Percentiles rank a stretch among this genome's conserved stretches.
phyloP scores from a whole-genome alignment of 2,329 filamentous ascomycete species.

The Fusarium citri region DNA sequence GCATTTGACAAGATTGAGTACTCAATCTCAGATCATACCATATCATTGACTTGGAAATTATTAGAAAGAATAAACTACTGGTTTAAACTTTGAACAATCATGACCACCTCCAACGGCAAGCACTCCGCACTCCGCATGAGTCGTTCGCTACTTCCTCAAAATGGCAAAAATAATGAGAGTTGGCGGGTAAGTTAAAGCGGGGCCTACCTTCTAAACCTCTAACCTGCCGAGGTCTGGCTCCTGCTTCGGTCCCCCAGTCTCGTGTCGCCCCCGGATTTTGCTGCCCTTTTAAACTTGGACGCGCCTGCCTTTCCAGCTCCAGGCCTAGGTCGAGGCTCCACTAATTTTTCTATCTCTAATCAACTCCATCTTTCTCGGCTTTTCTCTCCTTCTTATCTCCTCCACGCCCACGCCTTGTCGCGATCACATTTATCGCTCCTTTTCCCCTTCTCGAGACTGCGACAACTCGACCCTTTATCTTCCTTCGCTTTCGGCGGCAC shows the following conservation, averaged over 20 bases:
- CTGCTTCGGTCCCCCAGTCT: constrained; percentile 29
- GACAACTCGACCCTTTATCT: neutral
- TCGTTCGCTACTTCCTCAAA: constrained; percentile 12
- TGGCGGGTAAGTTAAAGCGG: neutral
- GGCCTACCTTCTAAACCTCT: constrained; percentile 5
- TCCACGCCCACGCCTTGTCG: constrained; percentile 17
- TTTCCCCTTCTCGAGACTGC: neutral
- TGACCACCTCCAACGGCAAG: constrained; percentile 1
- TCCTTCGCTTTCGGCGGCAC: constrained; percentile 5
- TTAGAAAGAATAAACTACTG: neutral
- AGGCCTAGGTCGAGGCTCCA: constrained; percentile 20
- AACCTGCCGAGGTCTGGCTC: constrained; percentile 42
- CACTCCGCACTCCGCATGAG: neutral
- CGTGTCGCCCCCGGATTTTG: constrained; percentile 46
- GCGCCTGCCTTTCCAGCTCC: constrained; percentile 9
- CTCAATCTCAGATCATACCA: neutral
- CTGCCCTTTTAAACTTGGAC: constrained; percentile 37
- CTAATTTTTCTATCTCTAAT: constrained; percentile 31
- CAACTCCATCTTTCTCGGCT: constrained; percentile 36
- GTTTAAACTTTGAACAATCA: neutral
- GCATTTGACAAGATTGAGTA: neutral
- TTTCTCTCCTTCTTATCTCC: constrained; percentile 12
- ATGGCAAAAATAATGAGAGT: constrained; percentile 27
- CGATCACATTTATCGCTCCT: constrained; percentile 1
- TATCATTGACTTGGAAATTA: neutral